Evolutionary conservation across 257 asterid genomes (phyloP), one percentile per base, ranked within the genome.

Genomic region (Vinca minor): DNA sequence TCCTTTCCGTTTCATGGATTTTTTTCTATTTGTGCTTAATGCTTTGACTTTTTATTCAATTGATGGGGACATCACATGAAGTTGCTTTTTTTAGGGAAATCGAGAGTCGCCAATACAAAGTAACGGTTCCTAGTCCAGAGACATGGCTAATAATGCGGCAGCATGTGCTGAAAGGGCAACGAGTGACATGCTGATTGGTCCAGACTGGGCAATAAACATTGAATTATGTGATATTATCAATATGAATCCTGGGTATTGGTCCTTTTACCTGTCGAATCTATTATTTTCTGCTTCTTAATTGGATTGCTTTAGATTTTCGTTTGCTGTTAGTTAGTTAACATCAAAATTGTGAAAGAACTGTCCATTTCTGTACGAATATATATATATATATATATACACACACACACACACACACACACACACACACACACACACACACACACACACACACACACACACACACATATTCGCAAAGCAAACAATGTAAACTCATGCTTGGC

Each of bases 91-190:
- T 2, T 52, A 49, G 57, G 74, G 66, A 50, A 69, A 66, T 62
- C 62, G 59, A 66, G 62, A 63, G 57, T 61, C 41, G 67, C 71
- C 76, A 61, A 65, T 38, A 35, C 32, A 53, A 73, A 68, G 67
- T 55, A 67, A n/a, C 56, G 70, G n/a, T 50, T 62, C 45, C 48
- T 62, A 75, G 36, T 50, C 58, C 63, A 56, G 54, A 77, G 69
- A 75, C 52, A 93, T 93, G 98, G 93, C 91, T 23, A 89, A 77
- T 55, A 55, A 67, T 67, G 97, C 94, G 18, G 97, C 84, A 29
- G 87, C 91, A 46, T 70, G 91, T 83, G 94, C 96, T 64, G 98
- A 93, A 79, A 87, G 98, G 77, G 98, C 98, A 32, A 93, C 97
- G 4, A 87, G 91, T 80, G 98, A 93, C 72, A 62, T 78, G 83